phyloP scores from a whole-genome alignment of 2,329 filamentous ascomycete genomes.

The Fusarium sp. region DNA sequence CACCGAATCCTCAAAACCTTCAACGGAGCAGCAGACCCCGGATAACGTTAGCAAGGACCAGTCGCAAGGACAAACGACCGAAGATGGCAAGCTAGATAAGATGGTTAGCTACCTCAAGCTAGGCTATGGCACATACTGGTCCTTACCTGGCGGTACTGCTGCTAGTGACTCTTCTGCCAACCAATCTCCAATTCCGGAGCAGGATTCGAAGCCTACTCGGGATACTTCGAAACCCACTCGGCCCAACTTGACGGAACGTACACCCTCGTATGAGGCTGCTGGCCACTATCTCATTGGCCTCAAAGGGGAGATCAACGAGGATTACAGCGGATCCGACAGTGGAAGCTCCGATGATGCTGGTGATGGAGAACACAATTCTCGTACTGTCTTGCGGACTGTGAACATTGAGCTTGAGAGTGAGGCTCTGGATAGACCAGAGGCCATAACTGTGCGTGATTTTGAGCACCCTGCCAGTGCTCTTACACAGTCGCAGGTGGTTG shows the following conservation, averaged over 20 bases:
- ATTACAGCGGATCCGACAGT: slow-evolving; percentile 52
- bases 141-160: slow-evolving; percentile 54
- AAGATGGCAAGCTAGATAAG: slow-evolving; percentile 64
- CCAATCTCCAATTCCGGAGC: slow-evolving; percentile 25
- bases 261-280: slow-evolving; percentile 50
- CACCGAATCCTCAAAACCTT: slow-evolving; percentile 10
- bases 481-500: slow-evolving; percentile 54
- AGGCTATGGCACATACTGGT: slow-evolving; percentile 78
- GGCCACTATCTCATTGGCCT: slow-evolving; percentile 78
- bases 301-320: slow-evolving; percentile 73
- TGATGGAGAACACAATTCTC: slow-evolving; percentile 61
- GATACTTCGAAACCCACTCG: slow-evolving; percentile 26
- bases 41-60: slow-evolving; percentile 29
- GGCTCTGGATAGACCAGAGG: slow-evolving; percentile 58
- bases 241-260: slow-evolving; percentile 24
- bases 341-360: slow-evolving; percentile 52
- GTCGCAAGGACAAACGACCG: slow-evolving; percentile 26
- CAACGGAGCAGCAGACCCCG: background rate
- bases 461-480: slow-evolving; percentile 54
- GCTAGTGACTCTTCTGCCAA: slow-evolving; percentile 38
- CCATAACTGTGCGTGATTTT: slow-evolving; percentile 63
- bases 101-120: slow-evolving; percentile 76
- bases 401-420: slow-evolving; percentile 73
- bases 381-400: slow-evolving; percentile 75
- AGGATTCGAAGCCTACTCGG: slow-evolving; percentile 29